A percentile compares a stretch with the other conserved stretches of the same genome.
Conservation (phyloP, 768 basidiomycete species). For the Kondoa subrosea region DNA sequence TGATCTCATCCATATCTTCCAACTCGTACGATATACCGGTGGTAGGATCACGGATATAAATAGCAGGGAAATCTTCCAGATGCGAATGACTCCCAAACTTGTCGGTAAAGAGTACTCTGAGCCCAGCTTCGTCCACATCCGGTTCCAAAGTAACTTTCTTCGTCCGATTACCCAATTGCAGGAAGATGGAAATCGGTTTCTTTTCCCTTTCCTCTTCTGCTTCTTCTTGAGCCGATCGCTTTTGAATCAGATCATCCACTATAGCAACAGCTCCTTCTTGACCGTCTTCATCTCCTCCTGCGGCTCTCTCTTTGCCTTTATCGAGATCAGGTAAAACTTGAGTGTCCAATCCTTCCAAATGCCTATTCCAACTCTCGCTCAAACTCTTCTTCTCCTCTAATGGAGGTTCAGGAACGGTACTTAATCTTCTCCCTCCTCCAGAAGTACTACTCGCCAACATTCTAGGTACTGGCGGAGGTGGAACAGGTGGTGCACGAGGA, state of each 20-base stretch:
- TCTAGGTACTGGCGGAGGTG: not conserved
- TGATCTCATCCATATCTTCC: slow-evolving; percentile 83
- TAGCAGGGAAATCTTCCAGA: slow-evolving; percentile 48
- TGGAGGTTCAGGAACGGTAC: not conserved
- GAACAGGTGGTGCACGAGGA: not conserved
- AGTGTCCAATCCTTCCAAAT: not conserved
- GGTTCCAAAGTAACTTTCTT: slow-evolving; percentile 36
- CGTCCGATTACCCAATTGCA: slow-evolving; percentile 37
- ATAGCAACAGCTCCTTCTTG: not conserved
- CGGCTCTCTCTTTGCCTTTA: not conserved
- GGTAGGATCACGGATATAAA: slow-evolving; percentile 81
- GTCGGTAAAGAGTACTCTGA: slow-evolving; percentile 80
- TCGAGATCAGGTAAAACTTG: not conserved
- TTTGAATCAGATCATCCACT: not conserved
- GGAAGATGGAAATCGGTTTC: slow-evolving; percentile 48
- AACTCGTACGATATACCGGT: slow-evolving; percentile 90
- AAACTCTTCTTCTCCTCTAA: not conserved
- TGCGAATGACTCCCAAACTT: slow-evolving; percentile 88
- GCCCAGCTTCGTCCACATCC: slow-evolving; percentile 44
- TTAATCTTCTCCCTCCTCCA: not conserved
- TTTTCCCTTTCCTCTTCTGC: not conserved
- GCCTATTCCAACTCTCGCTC: not conserved
- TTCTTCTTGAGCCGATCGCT: not conserved
- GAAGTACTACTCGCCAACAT: not conserved
- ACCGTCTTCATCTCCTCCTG: not conserved